Conservation (phyloP, 140 eudicot species). For the Anethum foeniculum region DNA sequence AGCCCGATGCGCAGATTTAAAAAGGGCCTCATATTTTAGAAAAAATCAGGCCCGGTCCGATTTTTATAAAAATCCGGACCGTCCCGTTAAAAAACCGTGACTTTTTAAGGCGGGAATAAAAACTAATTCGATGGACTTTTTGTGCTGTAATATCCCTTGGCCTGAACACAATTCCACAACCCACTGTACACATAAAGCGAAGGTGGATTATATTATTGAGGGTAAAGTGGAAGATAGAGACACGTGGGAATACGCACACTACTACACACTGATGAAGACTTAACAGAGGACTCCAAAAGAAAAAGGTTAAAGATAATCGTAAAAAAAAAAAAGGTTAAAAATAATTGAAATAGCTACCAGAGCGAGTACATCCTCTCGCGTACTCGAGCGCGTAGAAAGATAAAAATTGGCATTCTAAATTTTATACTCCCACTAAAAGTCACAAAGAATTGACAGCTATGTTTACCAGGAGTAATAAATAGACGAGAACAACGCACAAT, state of each 20-base stretch:
- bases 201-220: background rate
- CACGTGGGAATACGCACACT: conserved; percentile 1
- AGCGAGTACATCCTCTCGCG: background rate
- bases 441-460: background rate
- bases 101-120: no score
- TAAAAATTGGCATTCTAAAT: background rate
- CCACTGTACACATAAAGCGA: no score
- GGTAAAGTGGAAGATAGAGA: background rate
- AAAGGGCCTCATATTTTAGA: no score
- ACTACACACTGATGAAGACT: background rate
- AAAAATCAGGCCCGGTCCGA: no score
- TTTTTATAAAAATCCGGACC: no score
- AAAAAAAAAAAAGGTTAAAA: background rate
- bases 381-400: background rate
- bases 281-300: background rate
- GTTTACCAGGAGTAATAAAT: background rate
- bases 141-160: no score
- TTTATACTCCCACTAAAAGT: background rate
- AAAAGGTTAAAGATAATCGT: background rate
- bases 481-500: background rate
- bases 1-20: no score
- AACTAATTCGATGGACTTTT: no score
- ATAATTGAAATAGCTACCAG: background rate
- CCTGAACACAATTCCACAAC: no score
- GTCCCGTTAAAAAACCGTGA: no score